Evolutionary conservation across 768 basidiomycete genomes (phyloP).

Genomic region (Lyophyllum shimeji): DNA sequence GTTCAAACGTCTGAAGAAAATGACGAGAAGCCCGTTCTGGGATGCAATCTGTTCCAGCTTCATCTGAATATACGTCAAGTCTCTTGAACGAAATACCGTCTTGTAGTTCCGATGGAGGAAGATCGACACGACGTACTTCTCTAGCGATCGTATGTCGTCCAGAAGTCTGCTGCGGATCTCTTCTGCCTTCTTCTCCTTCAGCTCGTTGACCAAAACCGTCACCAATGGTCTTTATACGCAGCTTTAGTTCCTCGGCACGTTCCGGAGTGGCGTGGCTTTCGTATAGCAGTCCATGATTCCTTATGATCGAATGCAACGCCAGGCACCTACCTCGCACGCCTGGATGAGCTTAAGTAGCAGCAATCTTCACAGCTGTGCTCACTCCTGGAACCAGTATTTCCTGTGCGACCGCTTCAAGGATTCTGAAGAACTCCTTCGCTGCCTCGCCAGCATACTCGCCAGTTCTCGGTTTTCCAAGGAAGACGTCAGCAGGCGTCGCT

Average conservation of each 20-base stretch:
- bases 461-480: not conserved
- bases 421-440: not conserved
- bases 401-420: conserved; percentile 3
- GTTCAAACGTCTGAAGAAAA: not conserved
- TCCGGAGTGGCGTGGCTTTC: conserved; percentile 3
- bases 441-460: conserved; percentile 1
- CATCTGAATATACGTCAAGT: conserved; percentile 1
- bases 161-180: not conserved
- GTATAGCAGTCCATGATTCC: not conserved
- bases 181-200: conserved; percentile 1
- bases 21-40: not conserved
- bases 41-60: conserved; percentile 2
- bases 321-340: conserved; percentile 1
- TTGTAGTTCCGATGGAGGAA: too few species aligned
- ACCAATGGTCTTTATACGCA: conserved; percentile 1
- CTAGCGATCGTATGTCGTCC: not conserved
- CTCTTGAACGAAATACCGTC: not conserved
- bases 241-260: conserved; percentile 4
- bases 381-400: conserved; percentile 6
- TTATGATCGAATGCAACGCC: not conserved
- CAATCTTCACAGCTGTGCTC: conserved; percentile 4
- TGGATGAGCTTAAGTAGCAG: not conserved
- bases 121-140: not conserved
- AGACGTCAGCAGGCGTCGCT: too few species aligned
- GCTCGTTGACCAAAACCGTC: not conserved